Evolutionary conservation across 148 eudicot genomes (phyloP), one percentile per base, ranked within the genome.

Genomic region (Camellia lanceoleosa): DNA sequence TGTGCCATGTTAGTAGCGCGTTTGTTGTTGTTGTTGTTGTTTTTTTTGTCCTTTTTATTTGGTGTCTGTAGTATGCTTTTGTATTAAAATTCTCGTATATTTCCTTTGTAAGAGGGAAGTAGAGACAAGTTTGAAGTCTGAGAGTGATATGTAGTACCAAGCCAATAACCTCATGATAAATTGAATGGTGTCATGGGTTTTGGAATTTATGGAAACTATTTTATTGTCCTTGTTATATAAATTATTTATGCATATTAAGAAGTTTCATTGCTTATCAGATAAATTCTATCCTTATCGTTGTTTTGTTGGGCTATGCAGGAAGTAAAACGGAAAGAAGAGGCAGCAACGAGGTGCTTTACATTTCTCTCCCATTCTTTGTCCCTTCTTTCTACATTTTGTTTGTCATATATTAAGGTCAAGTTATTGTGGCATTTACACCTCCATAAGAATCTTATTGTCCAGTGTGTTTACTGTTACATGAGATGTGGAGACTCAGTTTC

Each of bases 321-420:
- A 61, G 86, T 95, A n/a, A 92, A 83, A 81, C 86, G 97, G 80
- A 91, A 79, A 88, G 98, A 95, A 88, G 98, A 95, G 52, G 98
- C 98, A 59, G 94, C 93, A 4, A 66, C 91, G 97, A 90, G 96
- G 98, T 95, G 80, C 72, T 74, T 75, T 56, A 38, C 54, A 14
- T 76, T 44, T 75, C 65, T 68, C 13, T 79, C 60, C 56, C 44
- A 72, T n/a, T 12, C 56, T 67, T 76, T 71, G 13, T 58, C 67
- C 44, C 7, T 63, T 56, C 43, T 47, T 54, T 42, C n/a, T 71
- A 16, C 44, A 5, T 12, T 74, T 43, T 66, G 9, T 62, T 41
- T 47, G 11, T 76, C 43, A 5, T 20, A 12, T 44, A 20, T 46
- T 47, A 19, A 61, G 42, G n/a, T 23, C 3, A 14, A 76, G 52